Base-by-base conservation (phyloP, 2,329 filamentous ascomycete genomes). In the Trichoderma lentiforme region DNA sequence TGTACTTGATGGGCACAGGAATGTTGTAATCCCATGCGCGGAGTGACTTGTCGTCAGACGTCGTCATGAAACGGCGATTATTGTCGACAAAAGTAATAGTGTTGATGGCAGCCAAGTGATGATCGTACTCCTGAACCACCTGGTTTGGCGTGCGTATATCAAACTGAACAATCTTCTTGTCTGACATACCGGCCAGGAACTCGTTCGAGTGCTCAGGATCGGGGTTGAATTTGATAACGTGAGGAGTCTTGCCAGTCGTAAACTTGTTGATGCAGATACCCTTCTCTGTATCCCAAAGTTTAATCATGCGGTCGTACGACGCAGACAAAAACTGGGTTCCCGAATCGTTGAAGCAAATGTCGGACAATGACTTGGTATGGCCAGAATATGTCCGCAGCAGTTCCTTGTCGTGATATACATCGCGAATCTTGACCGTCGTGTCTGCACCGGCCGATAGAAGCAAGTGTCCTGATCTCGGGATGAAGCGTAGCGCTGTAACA, bases 11-110 rank as follows among this genome's bases (percentile, higher is more conserved):
- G 0, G 96, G 96, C 0, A 99, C 96, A 1, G 96, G 96, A 76
- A 99, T 98, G 77, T 95, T 94, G 84, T 97, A 98, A 83, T 99
- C 97, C 97, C 97, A 99, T 1, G 95, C 95, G 73, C 96, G 92
- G 28, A 99, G 88, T 8, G 92, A 95, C 82, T 98, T 97, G 85
- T 99, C 96, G 84, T 99, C 96, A 0, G 94, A 97, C 1, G 97
- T 99, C 30, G 95, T 97, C 85, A 99, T 96, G 86, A 99, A 99
- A 53, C 97, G 92, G 43, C 95, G 91, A 81, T 95, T 94, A 72
- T 97, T 91, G 80, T 99, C 96, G 75, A 97, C 94, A 82, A 98
- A 99, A 5, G 93, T 96, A 76, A 99, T 93, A 11, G 96, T 98
- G 84, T 99, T 99, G 85, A 99, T 92, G 28, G 96, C 94, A n/a